Conservation (phyloP, 1,139 yeast species). For the Zygosaccharomyces sapae region DNA sequence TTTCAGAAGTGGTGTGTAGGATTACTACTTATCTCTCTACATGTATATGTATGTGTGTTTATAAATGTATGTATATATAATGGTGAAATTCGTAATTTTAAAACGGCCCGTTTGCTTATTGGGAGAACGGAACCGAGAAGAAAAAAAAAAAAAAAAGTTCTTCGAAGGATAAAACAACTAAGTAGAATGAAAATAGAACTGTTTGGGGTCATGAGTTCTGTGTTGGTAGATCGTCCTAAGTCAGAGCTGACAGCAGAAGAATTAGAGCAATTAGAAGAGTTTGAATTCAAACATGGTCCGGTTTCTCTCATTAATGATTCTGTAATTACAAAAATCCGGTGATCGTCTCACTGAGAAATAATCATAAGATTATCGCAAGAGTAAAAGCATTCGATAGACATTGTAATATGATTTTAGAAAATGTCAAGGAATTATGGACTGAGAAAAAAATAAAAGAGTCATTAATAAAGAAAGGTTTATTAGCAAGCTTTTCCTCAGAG, state of each 20-base stretch:
- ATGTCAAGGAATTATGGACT: conserved; percentile 89
- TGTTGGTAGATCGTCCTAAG: conserved; percentile 64
- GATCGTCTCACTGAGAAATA: conserved; percentile 84
- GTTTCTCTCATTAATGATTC: conserved; percentile 80
- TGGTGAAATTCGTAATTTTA: no score
- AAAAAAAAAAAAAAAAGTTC: no score
- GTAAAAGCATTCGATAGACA: conserved; percentile 96
- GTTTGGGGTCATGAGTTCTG: conserved; percentile 36
- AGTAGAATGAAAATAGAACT: conserved; percentile 9
- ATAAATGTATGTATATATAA: background rate
- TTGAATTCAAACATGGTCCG: conserved; percentile 89
- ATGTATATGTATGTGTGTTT: no score
- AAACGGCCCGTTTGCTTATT: background rate
- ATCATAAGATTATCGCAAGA: conserved; percentile 83
- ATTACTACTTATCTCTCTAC: no score
- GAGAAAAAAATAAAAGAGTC: conserved; percentile 71
- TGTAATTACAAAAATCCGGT: conserved; percentile 71
- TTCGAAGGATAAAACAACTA: no score
- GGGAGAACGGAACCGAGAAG: background rate
- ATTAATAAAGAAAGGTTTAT: conserved; percentile 79
- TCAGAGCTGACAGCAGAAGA: conserved; percentile 79
- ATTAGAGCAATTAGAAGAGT: conserved; percentile 77
- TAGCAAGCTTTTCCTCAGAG: conserved; percentile 85
- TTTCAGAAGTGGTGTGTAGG: conserved; percentile 68
- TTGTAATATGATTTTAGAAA: conserved; percentile 86